Conservation (phyloP, 2,329 filamentous ascomycete species). For the Colletotrichum higginsianum region DNA sequence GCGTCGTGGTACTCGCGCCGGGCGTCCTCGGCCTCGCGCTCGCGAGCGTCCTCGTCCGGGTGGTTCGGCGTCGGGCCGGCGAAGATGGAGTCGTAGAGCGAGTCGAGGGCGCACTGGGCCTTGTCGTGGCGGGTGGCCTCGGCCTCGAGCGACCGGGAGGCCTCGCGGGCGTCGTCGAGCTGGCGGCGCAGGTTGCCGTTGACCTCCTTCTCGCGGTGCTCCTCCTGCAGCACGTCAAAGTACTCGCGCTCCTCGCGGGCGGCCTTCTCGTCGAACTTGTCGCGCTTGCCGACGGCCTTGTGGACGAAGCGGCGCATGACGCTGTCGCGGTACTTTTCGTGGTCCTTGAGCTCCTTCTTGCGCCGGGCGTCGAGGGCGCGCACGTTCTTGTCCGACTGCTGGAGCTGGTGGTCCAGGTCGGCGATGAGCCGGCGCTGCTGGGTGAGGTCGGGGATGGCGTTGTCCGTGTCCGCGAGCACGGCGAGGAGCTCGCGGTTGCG, state of each 20-base stretch:
- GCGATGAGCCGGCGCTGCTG: conserved; percentile 62
- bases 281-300: conserved; percentile 64
- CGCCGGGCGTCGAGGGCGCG: conserved; percentile 56
- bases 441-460: conserved; percentile 61
- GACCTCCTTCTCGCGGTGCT: conserved; percentile 61
- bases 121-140: conserved; percentile 53
- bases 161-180: conserved; percentile 57
- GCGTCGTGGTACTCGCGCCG: conserved; percentile 56
- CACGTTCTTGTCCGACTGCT: conserved; percentile 55
- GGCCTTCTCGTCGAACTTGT: conserved; percentile 64
- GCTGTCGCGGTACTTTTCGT: conserved; percentile 67
- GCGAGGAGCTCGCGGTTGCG: conserved; percentile 61
- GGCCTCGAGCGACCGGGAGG: conserved; percentile 54
- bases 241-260: conserved; percentile 70
- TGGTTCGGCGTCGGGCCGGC: conserved; percentile 66
- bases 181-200: conserved; percentile 57
- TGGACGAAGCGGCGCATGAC: conserved; percentile 67
- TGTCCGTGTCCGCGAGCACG: conserved; percentile 64
- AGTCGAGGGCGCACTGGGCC: conserved; percentile 64
- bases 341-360: conserved; percentile 64
- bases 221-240: conserved; percentile 64
- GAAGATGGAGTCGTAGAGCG: conserved; percentile 68
- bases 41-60: conserved; percentile 66
- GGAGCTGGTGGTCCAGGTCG: conserved; percentile 61
- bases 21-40: conserved; percentile 54